Evolutionary conservation across 2,329 filamentous ascomycete genomes (phyloP).

Genomic region (Alternaria sp.): DNA sequence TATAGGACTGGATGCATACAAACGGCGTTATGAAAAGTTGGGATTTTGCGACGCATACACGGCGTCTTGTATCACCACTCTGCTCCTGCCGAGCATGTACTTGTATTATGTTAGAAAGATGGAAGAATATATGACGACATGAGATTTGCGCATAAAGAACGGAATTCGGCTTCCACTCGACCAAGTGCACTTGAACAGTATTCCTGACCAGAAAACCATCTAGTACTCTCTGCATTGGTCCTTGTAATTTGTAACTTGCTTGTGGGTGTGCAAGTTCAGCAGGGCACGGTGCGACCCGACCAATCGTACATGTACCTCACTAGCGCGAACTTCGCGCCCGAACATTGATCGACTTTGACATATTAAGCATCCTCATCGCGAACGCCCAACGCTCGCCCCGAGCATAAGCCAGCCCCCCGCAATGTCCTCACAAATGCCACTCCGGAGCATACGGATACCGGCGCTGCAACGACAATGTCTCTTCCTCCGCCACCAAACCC

Average conservation of each 20-base stretch:
- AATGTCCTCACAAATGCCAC: conserved; percentile 28
- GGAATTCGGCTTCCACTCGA: neutral
- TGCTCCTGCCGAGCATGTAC: conserved; percentile 6
- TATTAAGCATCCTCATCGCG: conserved; percentile 5
- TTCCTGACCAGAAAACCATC: neutral
- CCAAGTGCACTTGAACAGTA: neutral
- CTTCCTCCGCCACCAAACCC: conserved; percentile 21
- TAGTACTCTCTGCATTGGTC: neutral
- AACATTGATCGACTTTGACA: conserved; percentile 20
- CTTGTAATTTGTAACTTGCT: neutral
- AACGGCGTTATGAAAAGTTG: conserved; percentile 10
- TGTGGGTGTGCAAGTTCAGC: neutral
- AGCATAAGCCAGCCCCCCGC: conserved; percentile 1
- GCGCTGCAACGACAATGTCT: conserved; percentile 37
- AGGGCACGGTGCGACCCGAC: neutral
- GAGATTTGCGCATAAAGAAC: neutral
- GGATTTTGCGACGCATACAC: conserved; percentile 4
- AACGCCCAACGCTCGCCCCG: conserved; percentile 6
- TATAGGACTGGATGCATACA: conserved; percentile 17
- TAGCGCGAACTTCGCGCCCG: conserved; percentile 11
- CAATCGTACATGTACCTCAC: conserved; percentile 11
- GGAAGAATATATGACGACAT: neutral
- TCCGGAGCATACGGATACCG: conserved; percentile 28
- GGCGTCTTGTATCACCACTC: conserved; percentile 10
- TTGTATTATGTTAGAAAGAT: conserved; percentile 9